Conservation (phyloP, 208 protist species). For the Naegleria gruberi region DNA sequence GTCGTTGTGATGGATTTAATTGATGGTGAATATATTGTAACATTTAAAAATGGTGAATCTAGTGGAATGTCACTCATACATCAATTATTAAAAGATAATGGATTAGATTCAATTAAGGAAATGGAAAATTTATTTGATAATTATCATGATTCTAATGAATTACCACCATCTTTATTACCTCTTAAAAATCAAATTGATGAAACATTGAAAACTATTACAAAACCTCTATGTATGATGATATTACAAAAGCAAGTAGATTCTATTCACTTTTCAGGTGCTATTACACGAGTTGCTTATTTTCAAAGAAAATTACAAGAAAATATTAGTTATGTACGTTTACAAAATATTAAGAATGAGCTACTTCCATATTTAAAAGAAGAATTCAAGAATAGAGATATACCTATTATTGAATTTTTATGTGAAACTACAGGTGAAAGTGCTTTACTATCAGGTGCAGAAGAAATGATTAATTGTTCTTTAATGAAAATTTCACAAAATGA, state of each 20-base stretch:
- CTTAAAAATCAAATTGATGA: not conserved
- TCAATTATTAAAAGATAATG: not conserved
- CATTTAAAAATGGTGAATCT: not conserved
- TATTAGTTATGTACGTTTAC: not conserved
- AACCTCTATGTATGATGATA: not conserved
- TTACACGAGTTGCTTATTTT: not conserved
- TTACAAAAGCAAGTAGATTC: not conserved
- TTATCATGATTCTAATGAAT: too few species aligned
- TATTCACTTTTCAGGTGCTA: not conserved
- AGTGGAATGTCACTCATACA: not conserved
- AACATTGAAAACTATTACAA: not conserved
- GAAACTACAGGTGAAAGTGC: not conserved
- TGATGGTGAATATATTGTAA: not conserved
- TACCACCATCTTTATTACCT: too few species aligned
- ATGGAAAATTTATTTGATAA: not conserved
- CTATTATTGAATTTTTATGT: not conserved
- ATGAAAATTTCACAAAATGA: too few species aligned
- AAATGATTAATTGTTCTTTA: not conserved
- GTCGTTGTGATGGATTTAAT: not conserved
- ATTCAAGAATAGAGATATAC: not conserved
- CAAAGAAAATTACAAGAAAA: not conserved
- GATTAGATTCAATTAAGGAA: not conserved
- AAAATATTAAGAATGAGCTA: not conserved
- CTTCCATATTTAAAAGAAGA: not conserved
- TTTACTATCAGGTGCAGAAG: not conserved